Evolutionary conservation across 169 alveolate genomes (phyloP).

Genomic region (Plasmodium falciparum): DNA sequence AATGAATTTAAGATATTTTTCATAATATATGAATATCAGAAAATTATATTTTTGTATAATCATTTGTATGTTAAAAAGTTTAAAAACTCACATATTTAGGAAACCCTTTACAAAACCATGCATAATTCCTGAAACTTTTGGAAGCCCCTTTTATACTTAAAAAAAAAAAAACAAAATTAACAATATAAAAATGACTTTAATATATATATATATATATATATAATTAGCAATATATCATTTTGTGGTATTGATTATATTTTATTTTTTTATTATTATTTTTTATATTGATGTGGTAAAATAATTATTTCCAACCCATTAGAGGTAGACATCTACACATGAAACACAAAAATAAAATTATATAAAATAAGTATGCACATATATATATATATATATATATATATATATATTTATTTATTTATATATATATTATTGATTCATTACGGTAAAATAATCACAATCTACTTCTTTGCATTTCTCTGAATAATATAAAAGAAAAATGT

Average conservation of each 20-base stretch:
- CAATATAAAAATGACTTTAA: background rate
- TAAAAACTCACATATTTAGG: conserved; percentile 66
- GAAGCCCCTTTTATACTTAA: conserved; percentile 70
- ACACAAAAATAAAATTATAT: conserved; percentile 5
- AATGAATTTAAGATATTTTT: conserved; percentile 7
- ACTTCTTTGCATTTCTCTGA: conserved; percentile 64
- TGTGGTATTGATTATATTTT: no score
- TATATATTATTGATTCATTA: conserved; percentile 11
- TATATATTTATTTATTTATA: no score
- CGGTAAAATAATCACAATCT: conserved; percentile 73
- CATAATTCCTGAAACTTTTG: conserved; percentile 63
- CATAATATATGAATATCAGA: background rate
- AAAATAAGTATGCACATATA: conserved; percentile 3
- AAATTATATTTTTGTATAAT: conserved; percentile 19
- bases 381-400: background rate
- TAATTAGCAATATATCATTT: background rate
- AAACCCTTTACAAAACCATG: conserved; percentile 76
- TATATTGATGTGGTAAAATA: background rate
- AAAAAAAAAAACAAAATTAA: conserved; percentile 8
- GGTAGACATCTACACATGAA: conserved; percentile 60
- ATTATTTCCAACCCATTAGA: conserved; percentile 73
- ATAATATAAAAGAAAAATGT: conserved; percentile 15
- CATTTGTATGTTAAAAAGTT: background rate
- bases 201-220: background rate
- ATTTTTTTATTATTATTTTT: background rate